Conservation (phyloP, 768 basidiomycete species). For the Lactarius deliciosus region DNA sequence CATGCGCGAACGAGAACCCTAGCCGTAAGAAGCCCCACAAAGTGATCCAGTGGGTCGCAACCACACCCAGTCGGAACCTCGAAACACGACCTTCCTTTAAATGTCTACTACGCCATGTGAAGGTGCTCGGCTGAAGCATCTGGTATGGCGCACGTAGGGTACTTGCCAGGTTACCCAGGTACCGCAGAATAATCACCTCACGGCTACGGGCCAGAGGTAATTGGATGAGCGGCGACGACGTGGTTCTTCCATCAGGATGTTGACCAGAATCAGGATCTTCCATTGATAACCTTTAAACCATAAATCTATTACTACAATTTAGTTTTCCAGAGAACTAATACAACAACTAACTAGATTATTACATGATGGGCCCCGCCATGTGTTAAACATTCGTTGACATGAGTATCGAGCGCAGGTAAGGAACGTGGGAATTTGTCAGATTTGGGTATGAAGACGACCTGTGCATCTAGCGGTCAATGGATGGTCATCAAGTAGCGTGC, state of each 20-base stretch:
- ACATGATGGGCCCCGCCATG: not conserved
- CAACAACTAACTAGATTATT: not conserved
- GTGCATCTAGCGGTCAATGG: not conserved
- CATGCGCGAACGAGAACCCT: no score
- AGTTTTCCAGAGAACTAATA: slow-evolving; percentile 5
- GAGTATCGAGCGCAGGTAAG: slow-evolving; percentile 9
- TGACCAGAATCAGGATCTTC: not conserved
- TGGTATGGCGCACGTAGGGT: not conserved
- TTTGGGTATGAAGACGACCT: not conserved
- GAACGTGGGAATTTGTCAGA: slow-evolving; percentile 4
- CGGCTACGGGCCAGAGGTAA: not conserved
- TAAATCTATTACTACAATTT: slow-evolving; percentile 2
- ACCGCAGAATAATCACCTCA: no score
- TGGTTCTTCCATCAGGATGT: not conserved
- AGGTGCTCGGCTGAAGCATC: no score
- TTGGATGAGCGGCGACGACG: not conserved
- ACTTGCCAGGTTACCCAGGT: not conserved
- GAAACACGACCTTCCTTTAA: not conserved
- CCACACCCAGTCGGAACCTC: not conserved
- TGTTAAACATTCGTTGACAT: slow-evolving; percentile 4
- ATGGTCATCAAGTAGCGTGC: slow-evolving; percentile 9
- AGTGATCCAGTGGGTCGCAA: not conserved
- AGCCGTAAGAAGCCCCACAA: not conserved
- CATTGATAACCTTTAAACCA: not conserved
- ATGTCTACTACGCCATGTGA: not conserved